Percentiles rank a stretch among this genome's conserved stretches.
Evolutionary conservation across 306 rosid genomes (phyloP).

Genomic region (Echinosophora koreensis): DNA sequence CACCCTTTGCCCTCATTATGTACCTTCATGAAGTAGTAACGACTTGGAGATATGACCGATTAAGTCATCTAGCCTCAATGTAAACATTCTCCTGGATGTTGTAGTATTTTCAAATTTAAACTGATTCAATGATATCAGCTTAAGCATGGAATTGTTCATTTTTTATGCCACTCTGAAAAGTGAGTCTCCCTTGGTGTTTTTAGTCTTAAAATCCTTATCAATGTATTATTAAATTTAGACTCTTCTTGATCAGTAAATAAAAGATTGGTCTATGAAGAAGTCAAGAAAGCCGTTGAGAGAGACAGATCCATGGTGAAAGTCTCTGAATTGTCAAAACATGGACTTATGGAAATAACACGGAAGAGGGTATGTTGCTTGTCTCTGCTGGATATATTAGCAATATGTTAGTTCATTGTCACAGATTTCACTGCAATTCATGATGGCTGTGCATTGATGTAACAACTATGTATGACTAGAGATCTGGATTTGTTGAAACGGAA

Average conservation of each 20-base stretch:
- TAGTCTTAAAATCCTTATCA: conserved; percentile 31
- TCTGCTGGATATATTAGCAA: conserved; percentile 36
- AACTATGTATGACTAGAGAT: conserved; percentile 25
- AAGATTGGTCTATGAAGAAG: conserved; percentile 96
- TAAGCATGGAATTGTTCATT: conserved; percentile 14
- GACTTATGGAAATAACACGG: conserved; percentile 98
- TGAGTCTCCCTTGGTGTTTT: conserved; percentile 35
- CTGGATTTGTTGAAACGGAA: conserved; percentile 30
- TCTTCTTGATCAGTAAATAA: conserved; percentile 74
- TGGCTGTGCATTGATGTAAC: conserved; percentile 29
- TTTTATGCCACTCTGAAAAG: conserved; percentile 40
- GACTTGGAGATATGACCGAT: conserved; percentile 14
- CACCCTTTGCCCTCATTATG: background rate
- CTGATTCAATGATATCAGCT: conserved; percentile 32
- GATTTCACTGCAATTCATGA: conserved; percentile 10
- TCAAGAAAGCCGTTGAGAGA: conserved; percentile 90
- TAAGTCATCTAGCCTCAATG: conserved; percentile 26
- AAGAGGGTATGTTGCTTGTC: conserved; percentile 76
- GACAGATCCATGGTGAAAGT: conserved; percentile 92
- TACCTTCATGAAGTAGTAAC: conserved; percentile 3
- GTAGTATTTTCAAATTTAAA: conserved; percentile 23
- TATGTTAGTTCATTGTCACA: conserved; percentile 26
- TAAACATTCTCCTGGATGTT: conserved; percentile 22
- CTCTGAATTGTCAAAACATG: conserved; percentile 91
- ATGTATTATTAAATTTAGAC: conserved; percentile 41